Base-by-base conservation (phyloP, 768 basidiomycete species). In the Pulveroboletus ravenelii region DNA sequence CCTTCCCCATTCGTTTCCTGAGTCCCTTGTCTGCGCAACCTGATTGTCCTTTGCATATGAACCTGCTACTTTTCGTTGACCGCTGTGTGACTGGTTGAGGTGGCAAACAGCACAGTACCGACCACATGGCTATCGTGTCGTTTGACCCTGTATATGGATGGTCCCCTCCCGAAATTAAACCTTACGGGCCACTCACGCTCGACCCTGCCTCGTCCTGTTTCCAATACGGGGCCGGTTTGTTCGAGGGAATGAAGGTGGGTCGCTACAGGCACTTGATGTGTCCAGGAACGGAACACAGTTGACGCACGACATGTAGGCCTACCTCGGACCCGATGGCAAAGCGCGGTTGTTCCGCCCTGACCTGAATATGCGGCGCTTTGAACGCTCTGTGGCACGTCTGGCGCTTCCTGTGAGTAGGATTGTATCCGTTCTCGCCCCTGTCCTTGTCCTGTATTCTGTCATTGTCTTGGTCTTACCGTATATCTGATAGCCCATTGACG, bases 291-390 rank as follows among this genome's bases (percentile, higher is more conserved):
- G 10, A 38, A 52, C 13, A 31, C 15, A 23, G 27, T 47, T 17
- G 5, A 18, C 7, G 41, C n/a, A 18, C n/a, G 40, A 18, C 14
- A 14, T 15, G 13, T 35, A 87, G 82, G 87, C 89, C 0, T 88
- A 87, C 65, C 51, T 79, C 1, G 84, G 80, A 10, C 78, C 81
- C n/a, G 76, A 88, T 51, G 91, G 90, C 1, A 78, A 80, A 45
- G 76, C 83, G 1, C 75, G 87, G 7, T 69, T 95, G 34, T 96
- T 96, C 75, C 74, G 93, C 30, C 92, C 93, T 0, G 76, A 89
- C 29, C 70, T 78, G 66, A 95, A 95, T 67, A 92, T 94, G 89
- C 78, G 77, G 25, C 85, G 93, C 25, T 77, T 97, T 68, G 73
- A 77, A 40, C 73, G 76, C 31, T 89, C 86, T 18, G 80, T 80